phyloP scores from a whole-genome alignment of 2,329 filamentous ascomycete genomes.

The Verticillium zaregamsianum region DNA sequence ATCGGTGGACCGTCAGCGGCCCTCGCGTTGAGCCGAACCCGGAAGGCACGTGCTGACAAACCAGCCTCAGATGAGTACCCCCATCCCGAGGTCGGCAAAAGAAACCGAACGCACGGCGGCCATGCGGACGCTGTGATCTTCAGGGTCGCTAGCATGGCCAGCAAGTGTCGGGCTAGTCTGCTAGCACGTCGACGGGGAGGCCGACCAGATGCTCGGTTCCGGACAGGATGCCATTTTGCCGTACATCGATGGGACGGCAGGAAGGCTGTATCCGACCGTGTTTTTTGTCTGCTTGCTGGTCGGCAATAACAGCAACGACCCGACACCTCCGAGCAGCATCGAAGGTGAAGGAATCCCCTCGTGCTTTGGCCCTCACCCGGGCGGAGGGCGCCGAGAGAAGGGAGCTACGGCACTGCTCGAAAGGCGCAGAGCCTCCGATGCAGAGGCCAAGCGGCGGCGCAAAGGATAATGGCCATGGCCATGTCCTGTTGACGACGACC shows the following conservation, averaged over 20 bases:
- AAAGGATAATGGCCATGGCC: too few relatives aligned
- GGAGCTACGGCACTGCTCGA: neutral
- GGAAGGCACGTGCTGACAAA: neutral
- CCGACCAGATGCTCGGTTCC: neutral
- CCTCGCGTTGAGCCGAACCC: neutral
- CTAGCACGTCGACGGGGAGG: neutral
- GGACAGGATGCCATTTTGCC: neutral
- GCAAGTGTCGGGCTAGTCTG: neutral
- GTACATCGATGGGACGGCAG: too few relatives aligned
- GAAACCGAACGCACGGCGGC: neutral
- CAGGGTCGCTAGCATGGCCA: neutral
- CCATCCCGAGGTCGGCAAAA: neutral
- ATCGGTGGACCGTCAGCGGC: neutral
- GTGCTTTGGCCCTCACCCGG: neutral
- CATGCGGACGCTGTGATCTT: neutral
- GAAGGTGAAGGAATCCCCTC: neutral
- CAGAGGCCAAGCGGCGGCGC: too few relatives aligned
- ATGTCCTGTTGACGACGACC: too few relatives aligned
- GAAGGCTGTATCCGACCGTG: neutral
- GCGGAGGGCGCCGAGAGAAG: neutral
- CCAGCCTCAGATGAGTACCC: neutral
- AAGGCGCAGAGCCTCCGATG: too few relatives aligned
- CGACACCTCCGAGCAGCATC: neutral
- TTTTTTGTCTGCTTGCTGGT: neutral
- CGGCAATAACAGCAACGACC: neutral